Conservation (phyloP, 148 eudicot species). For the Fagopyrum homotropicum region DNA sequence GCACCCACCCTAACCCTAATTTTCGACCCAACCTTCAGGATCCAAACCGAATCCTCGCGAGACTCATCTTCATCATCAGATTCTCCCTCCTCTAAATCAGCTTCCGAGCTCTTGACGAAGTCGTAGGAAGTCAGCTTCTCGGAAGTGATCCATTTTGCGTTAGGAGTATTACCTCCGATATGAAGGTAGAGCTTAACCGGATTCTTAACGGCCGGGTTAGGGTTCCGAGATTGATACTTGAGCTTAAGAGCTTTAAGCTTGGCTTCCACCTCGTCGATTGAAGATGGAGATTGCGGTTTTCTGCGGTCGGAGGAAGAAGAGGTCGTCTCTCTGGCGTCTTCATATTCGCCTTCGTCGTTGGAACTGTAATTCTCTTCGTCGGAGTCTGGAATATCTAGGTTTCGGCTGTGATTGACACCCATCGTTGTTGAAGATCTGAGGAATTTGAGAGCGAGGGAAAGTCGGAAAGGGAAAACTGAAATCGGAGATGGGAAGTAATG, state of each 20-base stretch:
- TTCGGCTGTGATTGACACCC: slow-evolving; percentile 69
- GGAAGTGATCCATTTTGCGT: slow-evolving; percentile 71
- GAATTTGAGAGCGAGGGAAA: slow-evolving; percentile 1
- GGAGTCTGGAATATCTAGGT: slow-evolving; percentile 55
- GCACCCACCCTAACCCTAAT: slow-evolving; percentile 59
- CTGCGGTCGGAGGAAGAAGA: slow-evolving; percentile 15
- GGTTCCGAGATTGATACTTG: slow-evolving; percentile 42
- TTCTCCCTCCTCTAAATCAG: background rate
- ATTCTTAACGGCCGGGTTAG: slow-evolving; percentile 25
- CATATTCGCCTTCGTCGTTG: slow-evolving; percentile 21
- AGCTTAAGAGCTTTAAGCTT: slow-evolving; percentile 57
- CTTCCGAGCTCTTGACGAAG: slow-evolving; percentile 28
- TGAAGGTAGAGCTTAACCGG: slow-evolving; percentile 78
- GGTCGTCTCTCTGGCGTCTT: slow-evolving; percentile 27
- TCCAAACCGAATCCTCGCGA: slow-evolving; percentile 35
- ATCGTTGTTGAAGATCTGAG: slow-evolving; percentile 18
- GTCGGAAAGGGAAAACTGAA: background rate
- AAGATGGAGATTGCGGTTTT: slow-evolving; percentile 23
- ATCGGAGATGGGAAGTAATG: background rate
- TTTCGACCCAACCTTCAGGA: slow-evolving; percentile 54
- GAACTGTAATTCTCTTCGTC: slow-evolving; percentile 34
- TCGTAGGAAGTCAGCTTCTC: slow-evolving; percentile 42
- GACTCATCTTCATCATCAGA: slow-evolving; percentile 29
- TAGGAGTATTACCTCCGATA: slow-evolving; percentile 73
- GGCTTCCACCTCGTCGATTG: slow-evolving; percentile 54